Evolutionary conservation across 2,329 filamentous ascomycete species (phyloP).

Genomic region (Dryadomyces sulphureus): DNA sequence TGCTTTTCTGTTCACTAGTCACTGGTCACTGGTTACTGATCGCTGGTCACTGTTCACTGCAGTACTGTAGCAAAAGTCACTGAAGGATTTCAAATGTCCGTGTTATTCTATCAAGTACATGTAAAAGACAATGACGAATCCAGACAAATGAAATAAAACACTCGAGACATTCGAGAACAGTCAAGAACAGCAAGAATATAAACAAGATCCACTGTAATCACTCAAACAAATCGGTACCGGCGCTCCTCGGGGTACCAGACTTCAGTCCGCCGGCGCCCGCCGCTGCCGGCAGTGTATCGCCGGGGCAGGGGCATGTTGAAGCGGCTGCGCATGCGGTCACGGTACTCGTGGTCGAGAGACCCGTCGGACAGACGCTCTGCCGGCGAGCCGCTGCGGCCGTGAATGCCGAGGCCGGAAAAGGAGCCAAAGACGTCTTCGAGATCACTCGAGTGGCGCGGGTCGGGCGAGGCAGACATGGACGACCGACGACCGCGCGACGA

Average conservation of each 20-base stretch:
- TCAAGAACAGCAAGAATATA: background rate
- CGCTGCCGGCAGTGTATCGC: constrained; percentile 9
- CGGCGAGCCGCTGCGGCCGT: background rate
- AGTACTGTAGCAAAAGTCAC: no score
- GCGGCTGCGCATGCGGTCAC: constrained; percentile 12
- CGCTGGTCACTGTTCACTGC: no score
- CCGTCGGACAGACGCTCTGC: background rate
- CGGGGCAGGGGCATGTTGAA: constrained; percentile 12
- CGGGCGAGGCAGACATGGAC: background rate
- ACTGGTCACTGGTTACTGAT: no score
- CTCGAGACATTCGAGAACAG: background rate
- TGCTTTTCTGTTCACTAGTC: no score
- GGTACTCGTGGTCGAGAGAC: constrained; percentile 7
- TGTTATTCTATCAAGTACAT: no score
- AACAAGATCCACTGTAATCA: background rate
- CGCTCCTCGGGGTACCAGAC: constrained; percentile 12
- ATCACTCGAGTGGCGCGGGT: background rate
- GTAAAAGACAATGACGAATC: no score
- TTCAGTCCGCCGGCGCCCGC: constrained; percentile 12
- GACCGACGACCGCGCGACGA: background rate
- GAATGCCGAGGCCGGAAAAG: constrained; percentile 8
- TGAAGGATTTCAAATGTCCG: no score
- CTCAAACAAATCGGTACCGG: constrained; percentile 9
- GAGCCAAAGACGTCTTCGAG: constrained; percentile 3
- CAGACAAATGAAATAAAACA: background rate